Conservation (phyloP, 805 yeast species). For the Starmerella riodocensis region DNA sequence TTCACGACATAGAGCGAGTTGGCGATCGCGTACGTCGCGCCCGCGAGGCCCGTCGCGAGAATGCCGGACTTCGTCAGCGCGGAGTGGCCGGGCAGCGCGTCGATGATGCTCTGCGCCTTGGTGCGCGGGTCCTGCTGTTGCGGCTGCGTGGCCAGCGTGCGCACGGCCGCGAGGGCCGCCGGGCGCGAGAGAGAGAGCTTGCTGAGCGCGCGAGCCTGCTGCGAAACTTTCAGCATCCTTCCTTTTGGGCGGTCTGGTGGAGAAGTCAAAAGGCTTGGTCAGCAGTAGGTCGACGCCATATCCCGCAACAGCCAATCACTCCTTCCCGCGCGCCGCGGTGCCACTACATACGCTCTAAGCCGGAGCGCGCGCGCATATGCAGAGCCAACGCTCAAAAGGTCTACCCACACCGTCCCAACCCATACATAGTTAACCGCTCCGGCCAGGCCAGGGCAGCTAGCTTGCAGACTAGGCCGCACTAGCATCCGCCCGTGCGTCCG, state of each 20-base stretch:
- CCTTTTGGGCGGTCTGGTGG: background rate
- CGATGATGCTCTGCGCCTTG: constrained; percentile 67
- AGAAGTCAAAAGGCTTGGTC: constrained; percentile 4
- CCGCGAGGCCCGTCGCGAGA: constrained; percentile 89
- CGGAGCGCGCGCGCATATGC: too few species aligned
- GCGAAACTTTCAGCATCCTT: constrained; percentile 13
- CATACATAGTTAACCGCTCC: too few species aligned
- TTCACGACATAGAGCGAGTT: constrained; percentile 85
- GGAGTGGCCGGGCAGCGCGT: constrained; percentile 85
- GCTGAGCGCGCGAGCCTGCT: constrained; percentile 16
- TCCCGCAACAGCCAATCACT: constrained; percentile 3
- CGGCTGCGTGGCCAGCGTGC: constrained; percentile 27
- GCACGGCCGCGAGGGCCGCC: constrained; percentile 11
- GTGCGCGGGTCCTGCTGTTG: constrained; percentile 41
- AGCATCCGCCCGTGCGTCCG: too few species aligned
- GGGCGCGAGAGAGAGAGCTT: constrained; percentile 6
- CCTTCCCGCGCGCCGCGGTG: too few species aligned
- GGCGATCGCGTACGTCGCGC: constrained; percentile 84
- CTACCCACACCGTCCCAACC: too few species aligned
- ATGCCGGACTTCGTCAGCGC: constrained; percentile 85
- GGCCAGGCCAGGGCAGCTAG: too few species aligned
- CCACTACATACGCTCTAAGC: too few species aligned
- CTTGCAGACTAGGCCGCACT: too few species aligned
- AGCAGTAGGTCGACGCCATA: background rate
- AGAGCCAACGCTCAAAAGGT: too few species aligned